Evolutionary conservation across 192 early-diverging fungal species (phyloP), one percentile per base, ranked within the genome.

Genomic region (Backusella westeae): DNA sequence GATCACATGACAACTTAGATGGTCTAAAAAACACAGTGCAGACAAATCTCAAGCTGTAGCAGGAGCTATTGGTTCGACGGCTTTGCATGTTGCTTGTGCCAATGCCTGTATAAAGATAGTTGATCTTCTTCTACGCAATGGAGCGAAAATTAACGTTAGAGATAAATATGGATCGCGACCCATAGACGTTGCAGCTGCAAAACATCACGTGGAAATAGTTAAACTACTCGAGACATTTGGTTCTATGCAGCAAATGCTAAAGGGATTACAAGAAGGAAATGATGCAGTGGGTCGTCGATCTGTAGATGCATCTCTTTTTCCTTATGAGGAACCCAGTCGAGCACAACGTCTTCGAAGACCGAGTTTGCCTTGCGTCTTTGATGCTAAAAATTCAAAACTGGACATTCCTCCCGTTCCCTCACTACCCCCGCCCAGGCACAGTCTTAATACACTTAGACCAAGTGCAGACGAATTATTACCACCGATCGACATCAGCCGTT

Each of bases 81-180:
- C 94, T 34, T 80, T 97, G 72, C 96, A 97, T 75, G 91, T 93
- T 82, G 94, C 94, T 4, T 90, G 91, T 41, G 94, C 94, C 17
- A 92, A 91, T 69, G 91, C 92, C 0, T 92, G 89, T 74, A 74
- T 84, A 1, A 82, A 84, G 10, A 87, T 91, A 53, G 85, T 91
- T 0, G 87, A 91, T 35, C 75, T 87, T 19, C 82, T 96, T 32
- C 77, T 97, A 38, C 75, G 82, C 41, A 82, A 88, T 49, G 89
- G 91, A 32, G 93, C 92, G 8, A 80, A 76, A 5, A 72, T 84
- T 19, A 87, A 93, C n/a, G 66, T 90, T 12, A 83, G 80, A 63
- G 92, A 93, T 72, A 89, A 89, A 78, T 89, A 89, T 78, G 88
- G 88, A 12, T 82, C 86, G 44, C 79, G 82, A 42, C 85, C 88